Base-by-base conservation (phyloP, 2,329 filamentous ascomycete genomes). In the Paecilomyces sp. region DNA sequence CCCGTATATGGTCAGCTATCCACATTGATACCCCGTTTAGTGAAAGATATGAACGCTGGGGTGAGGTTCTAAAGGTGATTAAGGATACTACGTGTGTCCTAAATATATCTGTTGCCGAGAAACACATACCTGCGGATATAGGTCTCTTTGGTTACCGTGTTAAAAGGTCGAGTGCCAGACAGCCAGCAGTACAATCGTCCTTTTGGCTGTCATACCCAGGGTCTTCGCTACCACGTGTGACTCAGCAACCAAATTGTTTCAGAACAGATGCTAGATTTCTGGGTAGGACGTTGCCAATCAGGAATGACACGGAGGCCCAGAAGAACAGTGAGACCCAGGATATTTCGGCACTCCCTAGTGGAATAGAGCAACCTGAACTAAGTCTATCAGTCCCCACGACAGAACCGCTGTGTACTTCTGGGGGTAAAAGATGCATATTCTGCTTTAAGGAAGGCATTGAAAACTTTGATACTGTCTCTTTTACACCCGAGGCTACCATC, bases 351-450 rank as follows among this genome's bases (percentile, higher is more conserved):
- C 5, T 47, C 5, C 36, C 13, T 13, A n/a, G n/a, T 41, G 12
- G 5, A n/a, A 41, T 5, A 6, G 36, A 41, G 13, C 36, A 13
- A 15, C 15, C 36, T 15, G 36, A 41, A 15, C 15, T 13, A 15
- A 6, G 13, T 41, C 53, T 18, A n/a, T 54, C 51, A 24, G 15
- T 30, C 8, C 57, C 50, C 31, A n/a, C 6, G 34, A 30, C 3
- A 9, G 50, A 9, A 12, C 31, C 2, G 15, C 60, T 69, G 11
- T 64, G 63, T 9, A 65, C 55, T 3, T 57, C 61, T 3, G 59
- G 67, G 5, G 63, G 60, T 0, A 69, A 67, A 30, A 15, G 54
- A 2, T 71, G 69, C 31, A 56, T 67, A 3, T 70, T 64, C 64
- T 71, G 69, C 36, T 36, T 55, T 3, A 41, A 57, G 6, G 65